Base-by-base conservation (phyloP, 1,139 yeast genomes). In the Debaryomyces subglobosus region DNA sequence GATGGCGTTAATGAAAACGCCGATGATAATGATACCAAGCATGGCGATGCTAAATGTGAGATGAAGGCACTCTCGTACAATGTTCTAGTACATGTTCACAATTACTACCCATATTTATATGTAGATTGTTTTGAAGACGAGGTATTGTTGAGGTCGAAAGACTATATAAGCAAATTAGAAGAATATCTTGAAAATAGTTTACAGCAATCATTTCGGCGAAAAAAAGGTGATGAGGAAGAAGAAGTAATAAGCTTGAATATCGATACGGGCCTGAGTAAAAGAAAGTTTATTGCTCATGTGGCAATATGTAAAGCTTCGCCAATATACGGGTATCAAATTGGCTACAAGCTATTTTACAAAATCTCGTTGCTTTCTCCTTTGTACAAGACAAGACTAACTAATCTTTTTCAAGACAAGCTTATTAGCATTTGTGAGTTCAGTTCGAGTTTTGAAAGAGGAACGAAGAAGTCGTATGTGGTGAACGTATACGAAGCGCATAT, bases 311-410 rank as follows among this genome's bases (percentile, higher is more conserved):
- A 84, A 55, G 97, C 86, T 0, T 74, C 82, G 0, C 94, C 96
- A 0, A 85, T 91, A 46, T 94, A 94, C 63, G 98, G 98, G 0
- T 91, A 79, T 62, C 83, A 82, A 56, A 76, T 83, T 3, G 92
- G 91, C 0, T 79, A 82, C 71, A 60, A 70, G 16, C 69, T 81
- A 1, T 87, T 81, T 60, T 80, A 87, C 58, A 91, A 90, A 62
- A 80, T 94, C 3, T 78, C 82, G 38, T 63, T 90, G 18, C 63
- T 87, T 9, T 84, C 85, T 48, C 96, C 96, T 0, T 63, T 78
- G 3, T 81, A 82, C 57, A 72, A 77, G 35, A 69, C 80, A 2
- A 73, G 89, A 46, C 64, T 90, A n/a, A 72, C 87, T 0, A 84
- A 81, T 48, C 60, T 90, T 27, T 63, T 90, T 8, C 68, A 84